Percentiles rank a stretch among this genome's conserved stretches.
These are phyloP conservation scores for Raddia guianensis DNA, from an alignment of 176 grass and related monocot genomes.

Conservation along the genomic window DNA sequence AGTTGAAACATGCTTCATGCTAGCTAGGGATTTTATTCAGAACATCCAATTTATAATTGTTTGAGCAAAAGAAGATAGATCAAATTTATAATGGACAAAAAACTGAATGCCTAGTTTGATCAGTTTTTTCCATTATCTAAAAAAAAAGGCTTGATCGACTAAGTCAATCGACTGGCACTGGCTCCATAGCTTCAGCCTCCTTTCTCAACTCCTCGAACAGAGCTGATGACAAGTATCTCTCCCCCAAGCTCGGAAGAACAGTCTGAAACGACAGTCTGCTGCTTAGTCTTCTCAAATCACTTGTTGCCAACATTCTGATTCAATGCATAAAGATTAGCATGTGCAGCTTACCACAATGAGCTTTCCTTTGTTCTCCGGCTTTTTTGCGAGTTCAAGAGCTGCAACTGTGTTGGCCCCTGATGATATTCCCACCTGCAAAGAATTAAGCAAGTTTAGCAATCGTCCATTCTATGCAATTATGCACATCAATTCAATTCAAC, in stretches of 20 bases:
- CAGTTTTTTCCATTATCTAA: constrained; percentile 28
- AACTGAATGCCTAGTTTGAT: neutral
- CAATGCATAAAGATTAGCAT: neutral
- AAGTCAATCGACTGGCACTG: constrained; percentile 62
- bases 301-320: neutral
- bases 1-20: neutral
- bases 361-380: constrained; percentile 87
- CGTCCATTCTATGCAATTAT: neutral
- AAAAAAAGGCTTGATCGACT: neutral
- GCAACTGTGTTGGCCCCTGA: constrained; percentile 92
- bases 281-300: constrained; percentile 1
- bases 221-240: constrained; percentile 74
- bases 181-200: constrained; percentile 85
- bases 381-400: constrained; percentile 73
- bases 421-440: constrained; percentile 81
- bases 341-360: constrained; percentile 76
- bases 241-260: constrained; percentile 78
- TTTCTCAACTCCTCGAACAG: constrained; percentile 78
- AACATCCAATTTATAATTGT: neutral
- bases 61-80: neutral
- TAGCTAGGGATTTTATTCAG: neutral
- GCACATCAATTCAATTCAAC: neutral
- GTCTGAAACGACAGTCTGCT: constrained; percentile 45
- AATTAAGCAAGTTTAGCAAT: neutral
- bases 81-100: neutral